Evolutionary conservation across 768 basidiomycete genomes (phyloP), one percentile per base, ranked within the genome.

Genomic region (Leccinum boreale): DNA sequence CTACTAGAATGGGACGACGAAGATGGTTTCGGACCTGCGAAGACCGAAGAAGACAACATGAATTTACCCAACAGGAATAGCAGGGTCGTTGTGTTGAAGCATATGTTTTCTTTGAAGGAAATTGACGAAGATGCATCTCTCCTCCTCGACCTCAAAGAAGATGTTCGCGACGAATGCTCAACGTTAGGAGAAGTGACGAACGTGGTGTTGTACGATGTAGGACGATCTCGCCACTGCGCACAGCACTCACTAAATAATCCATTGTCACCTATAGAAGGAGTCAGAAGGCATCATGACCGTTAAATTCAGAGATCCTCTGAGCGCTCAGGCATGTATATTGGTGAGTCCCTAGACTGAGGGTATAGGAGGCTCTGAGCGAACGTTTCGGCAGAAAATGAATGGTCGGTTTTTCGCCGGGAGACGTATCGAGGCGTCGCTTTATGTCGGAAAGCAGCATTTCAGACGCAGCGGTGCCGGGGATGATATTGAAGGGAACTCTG

Each of bases 131-230:
- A 98, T 66, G 77, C 91, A 1, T 80, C 91, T 7, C 74, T 98
- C 24, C 75, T 98, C 19, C 82, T 98, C 14, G 96, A 98, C 64
- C 80, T 98, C 52, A 98, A 98, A 69, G 94, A 97, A 67, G 96
- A 98, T 63, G 94, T 98, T 17, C 83, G 96, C 55, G 94, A 96
- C 33, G 96, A 98, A 69, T 94, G 94, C 61, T 85, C 90, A 51
- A 81, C 82, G 0, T 72, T 98, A 12, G 97, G 97, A 28, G 92
- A 95, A 65, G 97, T 99, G 4, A 98, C 97, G 1, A 98, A 94
- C 64, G 91, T 98, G 1, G 86, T 93, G 29, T 73, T 99, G 42
- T 98, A 96, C 67, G 96, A 99, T 75, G 96, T 96, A 71, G 73
- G 91, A 79, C 11, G 42, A 14, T 51, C 56, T 24, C 10, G 2